These are phyloP conservation scores for Rehmannia glutinosa DNA, from an alignment of 257 asterid genomes.

Conservation along the genomic window DNA sequence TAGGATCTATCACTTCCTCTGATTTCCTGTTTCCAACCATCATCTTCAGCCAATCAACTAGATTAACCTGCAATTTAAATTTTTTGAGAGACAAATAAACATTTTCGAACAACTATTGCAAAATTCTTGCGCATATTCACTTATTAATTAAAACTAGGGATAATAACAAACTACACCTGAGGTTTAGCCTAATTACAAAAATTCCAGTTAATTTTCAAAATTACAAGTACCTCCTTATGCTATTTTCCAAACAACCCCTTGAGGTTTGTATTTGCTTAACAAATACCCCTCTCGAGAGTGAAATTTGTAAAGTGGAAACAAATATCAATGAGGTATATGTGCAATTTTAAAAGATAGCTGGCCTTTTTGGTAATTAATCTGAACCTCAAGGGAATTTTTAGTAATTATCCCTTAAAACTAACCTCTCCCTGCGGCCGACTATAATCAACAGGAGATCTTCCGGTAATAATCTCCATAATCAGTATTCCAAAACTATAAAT, in stretches of 20 bases:
- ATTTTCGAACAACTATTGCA: background rate
- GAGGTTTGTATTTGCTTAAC: too few species aligned
- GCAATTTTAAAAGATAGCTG: too few species aligned
- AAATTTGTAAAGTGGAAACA: too few species aligned
- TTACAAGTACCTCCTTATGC: too few species aligned
- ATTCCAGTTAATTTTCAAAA: too few species aligned
- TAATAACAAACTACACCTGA: background rate
- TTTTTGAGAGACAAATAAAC: background rate
- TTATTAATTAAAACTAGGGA: background rate
- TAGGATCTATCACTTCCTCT: constrained; percentile 91
- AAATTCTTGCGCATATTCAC: background rate
- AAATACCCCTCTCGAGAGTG: too few species aligned
- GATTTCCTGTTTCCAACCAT: constrained; percentile 90
- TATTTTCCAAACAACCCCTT: too few species aligned
- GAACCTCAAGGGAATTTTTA: too few species aligned
- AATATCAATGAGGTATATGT: too few species aligned
- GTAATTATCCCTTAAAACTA: constrained; percentile 8
- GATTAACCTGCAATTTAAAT: constrained; percentile 55
- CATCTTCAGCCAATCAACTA: constrained; percentile 90
- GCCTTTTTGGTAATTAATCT: too few species aligned
- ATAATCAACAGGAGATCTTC: constrained; percentile 90
- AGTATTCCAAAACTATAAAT: constrained; percentile 92
- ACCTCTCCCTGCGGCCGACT: constrained; percentile 86
- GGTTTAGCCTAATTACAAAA: too few species aligned
- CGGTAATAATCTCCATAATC: constrained; percentile 92